Conservation (phyloP, 164 flowering plant genomes). For the Vitis rupestris region DNA sequence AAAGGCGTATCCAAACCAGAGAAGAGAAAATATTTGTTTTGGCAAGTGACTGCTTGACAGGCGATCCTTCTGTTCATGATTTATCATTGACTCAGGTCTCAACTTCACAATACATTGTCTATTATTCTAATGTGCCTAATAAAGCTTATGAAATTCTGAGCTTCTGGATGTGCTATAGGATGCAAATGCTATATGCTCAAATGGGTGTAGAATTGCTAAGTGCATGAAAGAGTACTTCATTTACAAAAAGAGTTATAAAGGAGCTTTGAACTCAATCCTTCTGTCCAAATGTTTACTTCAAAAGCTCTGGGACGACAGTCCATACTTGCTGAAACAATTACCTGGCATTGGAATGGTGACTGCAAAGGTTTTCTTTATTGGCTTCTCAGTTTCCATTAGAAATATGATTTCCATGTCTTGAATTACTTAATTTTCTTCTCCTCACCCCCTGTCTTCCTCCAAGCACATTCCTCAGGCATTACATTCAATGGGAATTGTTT, state of each 20-base stretch:
- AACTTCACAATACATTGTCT: background rate
- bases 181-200: constrained; percentile 76
- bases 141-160: constrained; percentile 1
- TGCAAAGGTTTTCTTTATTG: constrained; percentile 65
- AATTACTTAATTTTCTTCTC: background rate
- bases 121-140: background rate
- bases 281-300: constrained; percentile 84
- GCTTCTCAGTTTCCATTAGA: constrained; percentile 2
- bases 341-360: constrained; percentile 99
- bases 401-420: background rate
- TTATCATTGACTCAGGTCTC: constrained; percentile 85
- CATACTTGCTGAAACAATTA: constrained; percentile 87
- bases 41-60: constrained; percentile 92
- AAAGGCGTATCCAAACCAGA: constrained; percentile 91
- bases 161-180: constrained; percentile 48
- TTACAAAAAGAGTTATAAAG: constrained; percentile 74
- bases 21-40: constrained; percentile 95
- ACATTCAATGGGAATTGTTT: constrained; percentile 69
- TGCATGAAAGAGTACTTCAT: constrained; percentile 96
- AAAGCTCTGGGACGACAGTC: constrained; percentile 94
- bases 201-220: constrained; percentile 86
- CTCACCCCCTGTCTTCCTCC: background rate
- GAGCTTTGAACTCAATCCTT: constrained; percentile 59
- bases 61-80: constrained; percentile 88
- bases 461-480: constrained; percentile 54